Conservation (phyloP, 2,329 filamentous ascomycete genomes). For the Dothideomycetes sp. region DNA sequence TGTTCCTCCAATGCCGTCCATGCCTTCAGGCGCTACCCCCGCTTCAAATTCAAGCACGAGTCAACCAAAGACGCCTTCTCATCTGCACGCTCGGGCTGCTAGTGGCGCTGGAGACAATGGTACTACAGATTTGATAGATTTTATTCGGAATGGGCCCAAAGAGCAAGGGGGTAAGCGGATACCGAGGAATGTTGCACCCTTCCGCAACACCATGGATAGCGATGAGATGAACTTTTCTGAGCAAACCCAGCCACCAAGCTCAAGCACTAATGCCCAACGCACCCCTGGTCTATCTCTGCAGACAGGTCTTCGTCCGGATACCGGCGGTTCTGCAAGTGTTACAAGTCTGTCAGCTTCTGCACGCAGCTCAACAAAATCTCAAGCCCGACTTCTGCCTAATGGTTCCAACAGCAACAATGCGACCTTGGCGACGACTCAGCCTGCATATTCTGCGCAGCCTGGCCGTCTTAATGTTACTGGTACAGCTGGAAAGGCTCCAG, state of each 20-base stretch:
- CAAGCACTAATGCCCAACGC: neutral
- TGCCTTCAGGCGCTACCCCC: slow-evolving; percentile 8
- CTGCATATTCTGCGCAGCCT: slow-evolving; percentile 2
- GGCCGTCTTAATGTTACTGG: neutral
- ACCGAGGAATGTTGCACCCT: slow-evolving; percentile 72
- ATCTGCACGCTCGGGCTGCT: slow-evolving; percentile 27
- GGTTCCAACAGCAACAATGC: neutral
- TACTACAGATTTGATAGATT: slow-evolving; percentile 85
- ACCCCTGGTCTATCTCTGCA: neutral
- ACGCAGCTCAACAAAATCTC: slow-evolving; percentile 62
- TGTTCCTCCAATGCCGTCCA: slow-evolving; percentile 17
- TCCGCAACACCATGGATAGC: slow-evolving; percentile 75
- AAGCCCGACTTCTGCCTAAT: slow-evolving; percentile 51
- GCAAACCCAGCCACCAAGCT: no score
- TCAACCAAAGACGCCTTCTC: slow-evolving; percentile 8
- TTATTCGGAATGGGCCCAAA: slow-evolving; percentile 73
- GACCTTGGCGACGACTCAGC: neutral
- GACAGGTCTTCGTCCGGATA: neutral
- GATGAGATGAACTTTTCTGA: slow-evolving; percentile 50
- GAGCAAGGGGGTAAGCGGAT: slow-evolving; percentile 57
- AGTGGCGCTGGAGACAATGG: slow-evolving; percentile 59
- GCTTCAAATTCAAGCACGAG: neutral
- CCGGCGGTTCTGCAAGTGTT: neutral
- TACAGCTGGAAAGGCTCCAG: neutral
- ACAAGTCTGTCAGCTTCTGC: slow-evolving; percentile 22